Evolutionary conservation across 2,329 filamentous ascomycete genomes (phyloP).

Genomic region (Coniochaeta prunicola): DNA sequence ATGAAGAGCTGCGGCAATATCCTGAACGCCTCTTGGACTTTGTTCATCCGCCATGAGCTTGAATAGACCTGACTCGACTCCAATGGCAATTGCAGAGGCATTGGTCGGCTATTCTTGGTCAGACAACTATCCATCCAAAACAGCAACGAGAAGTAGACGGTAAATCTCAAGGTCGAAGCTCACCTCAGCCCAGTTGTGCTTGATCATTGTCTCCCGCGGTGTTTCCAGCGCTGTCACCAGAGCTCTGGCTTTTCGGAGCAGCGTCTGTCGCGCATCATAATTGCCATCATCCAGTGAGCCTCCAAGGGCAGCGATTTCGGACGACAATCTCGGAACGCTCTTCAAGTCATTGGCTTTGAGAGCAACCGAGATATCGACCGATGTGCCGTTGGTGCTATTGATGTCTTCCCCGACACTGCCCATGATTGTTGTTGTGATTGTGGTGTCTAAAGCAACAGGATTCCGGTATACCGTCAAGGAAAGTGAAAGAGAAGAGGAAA

Average conservation of each 20-base stretch:
- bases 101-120: neutral
- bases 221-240: slow-evolving; percentile 31
- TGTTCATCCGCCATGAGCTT: slow-evolving; percentile 21
- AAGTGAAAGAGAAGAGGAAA: neutral
- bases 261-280: slow-evolving; percentile 17
- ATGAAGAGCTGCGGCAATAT: slow-evolving; percentile 20
- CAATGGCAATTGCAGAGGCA: slow-evolving; percentile 9
- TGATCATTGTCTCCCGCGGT: slow-evolving; percentile 39
- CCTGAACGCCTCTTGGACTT: slow-evolving; percentile 19
- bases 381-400: neutral
- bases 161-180: too few species aligned
- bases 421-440: neutral
- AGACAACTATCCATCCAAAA: neutral
- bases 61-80: slow-evolving; percentile 29
- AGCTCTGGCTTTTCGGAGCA: slow-evolving; percentile 25
- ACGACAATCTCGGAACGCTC: slow-evolving; percentile 4
- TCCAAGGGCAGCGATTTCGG: slow-evolving; percentile 7
- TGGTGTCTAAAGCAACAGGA: neutral
- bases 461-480: neutral
- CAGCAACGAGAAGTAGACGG: neutral
- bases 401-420: neutral
- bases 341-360: slow-evolving; percentile 7
- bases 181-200: slow-evolving; percentile 37
- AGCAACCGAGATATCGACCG: slow-evolving; percentile 5
- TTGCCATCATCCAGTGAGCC: neutral